A percentile compares a stretch with the other conserved stretches of the same genome.
phyloP scores from a whole-genome alignment of 495 filamentous ascomycete species.

The Tuber magnatum region DNA sequence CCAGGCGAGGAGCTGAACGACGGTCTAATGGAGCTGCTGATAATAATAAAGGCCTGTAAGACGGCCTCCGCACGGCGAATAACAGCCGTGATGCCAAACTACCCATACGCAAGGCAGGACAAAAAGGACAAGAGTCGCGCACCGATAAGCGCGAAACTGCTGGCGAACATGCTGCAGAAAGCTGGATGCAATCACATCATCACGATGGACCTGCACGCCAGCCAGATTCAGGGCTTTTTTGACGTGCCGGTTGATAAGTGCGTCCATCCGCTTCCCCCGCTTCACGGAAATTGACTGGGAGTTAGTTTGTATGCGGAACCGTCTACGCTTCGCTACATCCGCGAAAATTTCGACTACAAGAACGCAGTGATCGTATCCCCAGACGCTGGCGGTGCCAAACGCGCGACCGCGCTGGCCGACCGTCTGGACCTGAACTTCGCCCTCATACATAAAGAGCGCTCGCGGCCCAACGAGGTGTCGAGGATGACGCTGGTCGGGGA shows the following conservation, averaged over 20 bases:
- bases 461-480: conserved; percentile 88
- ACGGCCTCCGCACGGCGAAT: conserved; percentile 86
- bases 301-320: conserved; percentile 90
- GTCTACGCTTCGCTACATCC: conserved; percentile 83
- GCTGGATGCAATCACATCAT: conserved; percentile 53
- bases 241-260: conserved; percentile 50
- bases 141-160: conserved; percentile 41
- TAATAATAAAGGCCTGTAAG: conserved; percentile 98
- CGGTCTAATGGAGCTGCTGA: conserved; percentile 94
- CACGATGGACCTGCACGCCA: conserved; percentile 57
- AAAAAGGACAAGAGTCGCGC: conserved; percentile 78
- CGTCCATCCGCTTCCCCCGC: background rate
- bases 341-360: conserved; percentile 72
- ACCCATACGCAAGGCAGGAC: conserved; percentile 94
- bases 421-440: conserved; percentile 90
- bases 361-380: conserved; percentile 94
- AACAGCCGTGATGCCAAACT: conserved; percentile 88
- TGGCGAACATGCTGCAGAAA: conserved; percentile 43
- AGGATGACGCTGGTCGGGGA: conserved; percentile 92
- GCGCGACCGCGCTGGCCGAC: conserved; percentile 91
- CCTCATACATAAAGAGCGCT: conserved; percentile 96
- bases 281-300: background rate
- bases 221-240: conserved; percentile 50
- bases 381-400: conserved; percentile 92
- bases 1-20: conserved; percentile 98